These are phyloP conservation scores for Clarireedia homoeocarpa DNA, from an alignment of 2,329 filamentous ascomycete genomes.

Conservation along the genomic window DNA sequence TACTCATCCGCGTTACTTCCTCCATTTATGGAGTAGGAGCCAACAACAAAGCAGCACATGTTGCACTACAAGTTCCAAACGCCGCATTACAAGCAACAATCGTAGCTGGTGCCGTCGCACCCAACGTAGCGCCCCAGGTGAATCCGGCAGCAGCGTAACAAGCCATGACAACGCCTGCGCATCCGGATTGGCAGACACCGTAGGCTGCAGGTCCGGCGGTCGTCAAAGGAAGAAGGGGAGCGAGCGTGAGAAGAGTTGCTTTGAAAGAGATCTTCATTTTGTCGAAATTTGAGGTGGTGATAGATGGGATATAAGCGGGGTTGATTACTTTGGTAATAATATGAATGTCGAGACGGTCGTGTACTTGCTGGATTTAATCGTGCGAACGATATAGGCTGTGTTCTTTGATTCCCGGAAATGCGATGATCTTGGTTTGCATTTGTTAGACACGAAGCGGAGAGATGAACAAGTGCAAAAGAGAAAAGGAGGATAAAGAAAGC, in stretches of 20 bases:
- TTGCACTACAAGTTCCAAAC: neutral
- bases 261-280: neutral
- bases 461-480: too few relatives aligned
- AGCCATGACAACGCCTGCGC: slow-evolving; percentile 1
- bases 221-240: neutral
- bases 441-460: too few relatives aligned
- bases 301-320: too few relatives aligned
- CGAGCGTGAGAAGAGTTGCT: neutral
- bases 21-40: neutral
- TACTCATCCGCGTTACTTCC: too few relatives aligned
- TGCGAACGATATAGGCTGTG: too few relatives aligned
- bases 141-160: neutral
- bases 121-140: neutral
- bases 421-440: too few relatives aligned
- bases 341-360: too few relatives aligned
- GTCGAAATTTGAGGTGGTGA: neutral
- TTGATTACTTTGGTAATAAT: too few relatives aligned
- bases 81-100: slow-evolving; percentile 2
- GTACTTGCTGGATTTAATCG: too few relatives aligned
- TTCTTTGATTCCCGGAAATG: too few relatives aligned
- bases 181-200: neutral
- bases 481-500: too few relatives aligned
- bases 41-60: neutral
- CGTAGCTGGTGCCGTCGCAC: neutral
- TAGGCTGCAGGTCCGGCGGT: neutral